Evolutionary conservation across 1,284 basidiomycete genomes (phyloP).

Genomic region (Moesziomyces globuligerus): DNA sequence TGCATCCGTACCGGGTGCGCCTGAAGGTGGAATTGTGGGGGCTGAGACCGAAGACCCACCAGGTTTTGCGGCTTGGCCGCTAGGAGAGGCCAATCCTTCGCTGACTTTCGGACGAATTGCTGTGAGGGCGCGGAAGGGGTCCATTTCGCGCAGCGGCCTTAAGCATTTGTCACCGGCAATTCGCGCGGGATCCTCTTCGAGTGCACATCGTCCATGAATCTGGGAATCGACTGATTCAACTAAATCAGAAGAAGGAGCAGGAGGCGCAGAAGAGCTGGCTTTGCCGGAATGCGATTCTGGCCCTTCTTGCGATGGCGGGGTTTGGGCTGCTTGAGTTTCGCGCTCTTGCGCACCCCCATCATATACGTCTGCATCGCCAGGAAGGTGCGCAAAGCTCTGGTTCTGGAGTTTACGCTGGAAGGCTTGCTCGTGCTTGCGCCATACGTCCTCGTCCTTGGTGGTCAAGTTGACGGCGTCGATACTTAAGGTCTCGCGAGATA

Average conservation of each 20-base stretch:
- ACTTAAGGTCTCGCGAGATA: constrained; percentile 1
- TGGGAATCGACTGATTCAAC: not conserved
- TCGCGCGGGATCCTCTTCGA: constrained; percentile 21
- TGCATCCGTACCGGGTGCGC: constrained; percentile 1
- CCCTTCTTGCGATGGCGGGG: not conserved
- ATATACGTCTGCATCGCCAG: constrained; percentile 8
- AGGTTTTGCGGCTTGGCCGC: not conserved
- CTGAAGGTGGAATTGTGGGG: not conserved
- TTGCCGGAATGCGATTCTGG: not conserved
- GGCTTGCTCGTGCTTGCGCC: constrained; percentile 45
- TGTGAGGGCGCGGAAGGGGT: not conserved
- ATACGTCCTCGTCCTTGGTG: constrained; percentile 41
- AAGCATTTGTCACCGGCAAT: too few species aligned
- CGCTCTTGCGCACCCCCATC: constrained; percentile 2
- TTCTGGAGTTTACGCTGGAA: constrained; percentile 41
- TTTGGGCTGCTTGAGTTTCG: constrained; percentile 6
- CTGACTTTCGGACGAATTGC: too few species aligned
- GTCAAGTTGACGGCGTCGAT: constrained; percentile 16
- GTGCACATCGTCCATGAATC: constrained; percentile 10
- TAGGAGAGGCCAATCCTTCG: not conserved
- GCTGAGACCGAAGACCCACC: not conserved
- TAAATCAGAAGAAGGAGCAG: not conserved
- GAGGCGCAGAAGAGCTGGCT: too few species aligned
- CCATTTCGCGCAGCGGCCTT: too few species aligned
- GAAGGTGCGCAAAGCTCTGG: constrained; percentile 13